Base-by-base conservation (phyloP, 2,329 filamentous ascomycete species). In the Apiospora phragmitis region DNA sequence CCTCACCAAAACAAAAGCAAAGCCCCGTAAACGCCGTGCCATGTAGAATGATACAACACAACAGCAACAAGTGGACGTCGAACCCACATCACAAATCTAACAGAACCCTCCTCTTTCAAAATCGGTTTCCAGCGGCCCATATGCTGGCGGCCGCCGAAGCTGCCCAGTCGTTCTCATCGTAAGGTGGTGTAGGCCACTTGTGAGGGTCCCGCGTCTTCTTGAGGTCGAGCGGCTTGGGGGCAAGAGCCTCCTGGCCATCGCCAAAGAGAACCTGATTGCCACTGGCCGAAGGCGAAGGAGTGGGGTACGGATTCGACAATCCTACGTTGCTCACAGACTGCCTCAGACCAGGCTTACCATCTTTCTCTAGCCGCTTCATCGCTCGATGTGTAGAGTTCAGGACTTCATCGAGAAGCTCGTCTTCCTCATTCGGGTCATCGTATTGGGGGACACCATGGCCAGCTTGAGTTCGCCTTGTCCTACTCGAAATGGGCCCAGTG, bases 141-240 rank as follows among this genome's bases (percentile, higher is more conserved):
- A 95, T 94, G 82, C 92, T 94, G 7, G 93, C 92, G 14, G 94
- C 90, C 41, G 94, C 93, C 55, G 93, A 92, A 11, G 92, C 90
- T 24, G 92, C 94, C 95, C 95, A 98, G 80, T 97, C 95, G 73
- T 91, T 91, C 76, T 97, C 95, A 78, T 97, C 95, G 76, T 98
- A 97, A 4, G 96, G 95, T 29, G 96, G 96, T 21, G 96, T 98
- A 3, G 95, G 95, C 92, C 95, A 98, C 83, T 97, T 96, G 77
- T 88, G 83, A 26, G 76, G 73, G 41, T 85, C 83, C 1, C 83
- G 77, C 35, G 88, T 87, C 79, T 90, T 89, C 77, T 87, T 85
- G 69, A 93, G 90, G 74, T 93, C 88, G 73, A 95, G 81, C 14
- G 93, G 93, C 80, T 92, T 93, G 11, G 92, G 89, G 1, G 91